These are phyloP conservation scores for Radiomyces spectabilis DNA, from an alignment of 192 early-diverging fungal genomes.

Conservation along the genomic window DNA sequence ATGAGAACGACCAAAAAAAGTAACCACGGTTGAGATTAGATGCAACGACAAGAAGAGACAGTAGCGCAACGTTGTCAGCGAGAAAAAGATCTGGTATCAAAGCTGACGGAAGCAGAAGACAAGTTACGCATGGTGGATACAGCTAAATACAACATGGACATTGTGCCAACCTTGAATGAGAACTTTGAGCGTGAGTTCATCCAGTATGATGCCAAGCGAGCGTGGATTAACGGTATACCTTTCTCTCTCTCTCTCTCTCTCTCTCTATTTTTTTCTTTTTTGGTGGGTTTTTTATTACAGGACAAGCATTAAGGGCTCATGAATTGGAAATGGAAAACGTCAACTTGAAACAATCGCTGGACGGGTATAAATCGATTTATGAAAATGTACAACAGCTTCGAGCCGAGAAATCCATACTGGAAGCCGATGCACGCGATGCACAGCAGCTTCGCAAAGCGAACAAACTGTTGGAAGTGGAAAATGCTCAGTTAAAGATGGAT, in stretches of 20 bases:
- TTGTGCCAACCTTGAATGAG: neutral
- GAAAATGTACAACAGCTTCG: constrained; percentile 41
- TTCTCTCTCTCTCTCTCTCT: neutral
- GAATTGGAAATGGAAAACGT: constrained; percentile 44
- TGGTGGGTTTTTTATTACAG: neutral
- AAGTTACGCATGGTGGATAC: neutral
- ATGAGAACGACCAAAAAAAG: no score
- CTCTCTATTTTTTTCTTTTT: neutral
- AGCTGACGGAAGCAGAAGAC: neutral
- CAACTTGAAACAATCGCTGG: constrained; percentile 40
- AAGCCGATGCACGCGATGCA: constrained; percentile 48
- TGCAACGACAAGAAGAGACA: neutral
- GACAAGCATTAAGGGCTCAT: constrained; percentile 45
- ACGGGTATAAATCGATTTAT: constrained; percentile 35
- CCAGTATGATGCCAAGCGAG: neutral
- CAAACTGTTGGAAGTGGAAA: constrained; percentile 40
- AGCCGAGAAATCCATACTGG: constrained; percentile 45
- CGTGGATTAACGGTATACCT: neutral
- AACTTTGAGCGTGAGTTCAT: neutral
- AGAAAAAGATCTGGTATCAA: neutral
- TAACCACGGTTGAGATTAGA: neutral
- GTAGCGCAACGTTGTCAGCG: neutral
- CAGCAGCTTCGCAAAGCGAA: constrained; percentile 39
- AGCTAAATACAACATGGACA: neutral
- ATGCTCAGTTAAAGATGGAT: constrained; percentile 38